Evolutionary conservation across 768 basidiomycete genomes (phyloP), one percentile per base, ranked within the genome.

Genomic region (Russula griseocarnosa): DNA sequence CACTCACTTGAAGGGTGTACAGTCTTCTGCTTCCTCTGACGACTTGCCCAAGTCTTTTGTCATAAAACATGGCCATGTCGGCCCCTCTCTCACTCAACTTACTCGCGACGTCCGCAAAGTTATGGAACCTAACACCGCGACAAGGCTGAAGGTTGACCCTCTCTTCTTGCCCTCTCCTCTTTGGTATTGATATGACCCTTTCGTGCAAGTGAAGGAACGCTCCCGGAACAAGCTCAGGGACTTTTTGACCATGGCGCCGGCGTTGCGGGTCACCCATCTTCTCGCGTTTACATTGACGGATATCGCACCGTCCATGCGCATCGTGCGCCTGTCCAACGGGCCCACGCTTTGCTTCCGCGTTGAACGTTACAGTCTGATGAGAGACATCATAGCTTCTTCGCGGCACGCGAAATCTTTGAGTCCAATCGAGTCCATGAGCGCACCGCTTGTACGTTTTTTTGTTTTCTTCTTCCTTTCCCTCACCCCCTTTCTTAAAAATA

Each of bases 91-190:
- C 61, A 77, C 86, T 5, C 92, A 94, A 71, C 87, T 99, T 42
- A 95, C 98, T 22, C 83, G 91, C 61, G 96, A 99, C 76, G 78
- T 97, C 71, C 81, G 97, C 71, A 91, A 92, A 75, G 92, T 97
- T 65, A 92, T 99, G 92, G 97, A 99, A 73, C 97, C 97, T 64
- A 93, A 98, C 71, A 99, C 97, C 16, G 97, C 96, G 22, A 88
- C 87, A 66, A 83, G 97, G 55, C 81, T 99, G n/a, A 86, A 79
- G 76, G 95, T 96, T 66, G 67, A 78, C 78, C 38, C 30, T 30
- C 56, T 55, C 24, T 11, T 32, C 36, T 38, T 24, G 42, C 3
- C 32, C 30, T 46, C 7, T 9, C n/a, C 7, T 9, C 5, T 28
- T 28, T 28, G 36, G 44, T 26, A 58, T 62, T 24, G 13, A 50